These are phyloP conservation scores for Salvia hispanica DNA, from an alignment of 257 asterid species.

Conservation along the genomic window DNA sequence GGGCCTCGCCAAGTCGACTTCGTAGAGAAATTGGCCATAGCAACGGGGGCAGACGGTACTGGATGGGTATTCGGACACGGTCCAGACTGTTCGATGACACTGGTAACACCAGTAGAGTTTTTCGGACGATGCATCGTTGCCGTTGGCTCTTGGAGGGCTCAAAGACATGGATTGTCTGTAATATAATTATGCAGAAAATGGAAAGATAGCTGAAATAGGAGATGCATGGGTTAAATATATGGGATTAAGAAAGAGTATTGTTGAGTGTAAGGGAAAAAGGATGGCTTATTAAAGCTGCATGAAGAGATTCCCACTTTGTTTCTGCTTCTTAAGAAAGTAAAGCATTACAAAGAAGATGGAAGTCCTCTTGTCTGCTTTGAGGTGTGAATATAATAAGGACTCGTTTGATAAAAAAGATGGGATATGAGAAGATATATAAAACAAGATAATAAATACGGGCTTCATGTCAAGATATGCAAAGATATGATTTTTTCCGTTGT, in stretches of 20 bases:
- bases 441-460: too few species aligned
- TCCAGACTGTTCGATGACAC: slow-evolving; percentile 76
- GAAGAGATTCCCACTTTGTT: slow-evolving; percentile 43
- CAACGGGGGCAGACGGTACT: slow-evolving; percentile 70
- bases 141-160: slow-evolving; percentile 40
- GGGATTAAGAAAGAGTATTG: slow-evolving; percentile 22
- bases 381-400: background rate
- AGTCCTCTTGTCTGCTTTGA: background rate
- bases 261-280: slow-evolving; percentile 35
- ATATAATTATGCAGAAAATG: background rate
- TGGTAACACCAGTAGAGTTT: slow-evolving; percentile 75
- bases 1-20: slow-evolving; percentile 51
- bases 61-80: slow-evolving; percentile 44
- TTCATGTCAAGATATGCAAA: too few species aligned
- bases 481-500: too few species aligned
- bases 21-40: slow-evolving; percentile 57
- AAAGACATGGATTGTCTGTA: slow-evolving; percentile 35
- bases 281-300: slow-evolving; percentile 45
- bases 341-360: slow-evolving; percentile 32
- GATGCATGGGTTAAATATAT: slow-evolving; percentile 16
- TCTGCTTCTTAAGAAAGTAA: slow-evolving; percentile 42
- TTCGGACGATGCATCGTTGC: background rate
- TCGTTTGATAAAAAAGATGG: too few species aligned
- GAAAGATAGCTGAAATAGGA: slow-evolving; percentile 2
- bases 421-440: too few species aligned